Base-by-base conservation (phyloP, 2,329 filamentous ascomycete genomes). In the Hawksworthiomyces lignivorus region DNA sequence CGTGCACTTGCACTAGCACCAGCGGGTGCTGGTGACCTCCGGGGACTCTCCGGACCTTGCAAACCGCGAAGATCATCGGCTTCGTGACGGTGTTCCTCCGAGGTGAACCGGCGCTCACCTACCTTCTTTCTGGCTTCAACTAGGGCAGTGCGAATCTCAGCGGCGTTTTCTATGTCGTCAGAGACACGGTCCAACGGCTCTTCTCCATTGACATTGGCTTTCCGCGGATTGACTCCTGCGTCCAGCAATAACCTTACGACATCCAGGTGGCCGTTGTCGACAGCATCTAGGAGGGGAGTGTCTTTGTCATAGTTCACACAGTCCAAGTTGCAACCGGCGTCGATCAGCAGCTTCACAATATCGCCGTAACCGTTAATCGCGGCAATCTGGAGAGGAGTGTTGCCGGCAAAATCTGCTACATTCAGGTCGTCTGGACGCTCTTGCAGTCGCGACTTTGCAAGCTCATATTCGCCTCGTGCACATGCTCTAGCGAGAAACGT, bases 331-430 rank as follows among this genome's bases (percentile, higher is more conserved):
- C 89, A 95, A 26, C 87, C 86, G 48, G 87, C 82, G 8, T 86
- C 77, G 48, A 98, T 80, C 29, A 98, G 67, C 40, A 94, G 83
- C 57, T 85, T 81, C 29, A 97, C 92, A 43, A 97, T 89, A 41
- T 92, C 78, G 24, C 82, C 81, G 59, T 82, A 85, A 7, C 92
- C 92, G 56, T 92, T 84, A 44, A 98, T 72, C 24, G 89, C 81
- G 26, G 92, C 90, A 50, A 95, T 92, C 61, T 98, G 92, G 26
- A 98, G 70, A 19, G 92, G 92, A 1, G 90, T 94, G 55, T 97
- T 97, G n/a, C 87, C 87, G 12, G 92, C 92, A 58, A 95, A 94
- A 57, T 98, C 92, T 19, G 86, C 80, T 44, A 89, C 76, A 52
- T 98, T 86, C 41, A 97, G 63, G 60, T 97, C 88, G 48, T 94